Base-by-base conservation (phyloP, 2,329 filamentous ascomycete species). In the Colletotrichum incanum region DNA sequence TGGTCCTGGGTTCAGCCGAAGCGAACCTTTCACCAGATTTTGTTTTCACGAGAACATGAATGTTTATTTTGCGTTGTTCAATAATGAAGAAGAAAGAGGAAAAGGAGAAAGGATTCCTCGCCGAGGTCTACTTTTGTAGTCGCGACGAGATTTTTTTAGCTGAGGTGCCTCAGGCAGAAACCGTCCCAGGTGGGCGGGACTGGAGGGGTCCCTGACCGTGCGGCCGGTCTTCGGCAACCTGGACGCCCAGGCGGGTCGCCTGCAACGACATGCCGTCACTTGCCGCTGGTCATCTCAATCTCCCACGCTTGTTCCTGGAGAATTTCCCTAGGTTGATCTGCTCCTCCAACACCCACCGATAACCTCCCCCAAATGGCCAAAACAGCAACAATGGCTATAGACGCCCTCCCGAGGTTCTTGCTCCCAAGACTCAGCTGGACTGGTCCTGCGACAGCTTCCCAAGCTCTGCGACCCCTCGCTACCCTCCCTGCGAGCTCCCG, bases 401-500 rank as follows among this genome's bases (percentile, higher is more conserved):
- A 86, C 69, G 79, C 84, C 47, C 77, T 89, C 12, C 88, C 88
- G 23, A 82, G 84, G 39, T 90, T 90, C 73, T 81, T 90, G 16
- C 85, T 90, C 20, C 88, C 88, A 4, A 84, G 85, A 28, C 80
- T 90, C 26, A 90, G 88, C 82, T 90, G 88, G 88, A 80, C 77
- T 58, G 79, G 78, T 31, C 77, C 81, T 47, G 74, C 76, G 2
- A 76, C 79, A 34, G 67, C 79, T 31, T 76, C 80, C 5, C 74
- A 76, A 49, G 69, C 77, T 37, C 65, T 81, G 43, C 73, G 74
- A 58, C 66, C 76, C 68, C 74, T 77, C 79, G 75, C 80, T 74
- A 70, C 75, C 65, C 61, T 76, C 76, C 66, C 59, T 59, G 65
- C 66, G 59, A 62, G 65, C 54, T 60, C 58, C 28, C 62, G 66